Base-by-base conservation (phyloP, 2,329 filamentous ascomycete species). In the Dichotomopilus funicola region DNA sequence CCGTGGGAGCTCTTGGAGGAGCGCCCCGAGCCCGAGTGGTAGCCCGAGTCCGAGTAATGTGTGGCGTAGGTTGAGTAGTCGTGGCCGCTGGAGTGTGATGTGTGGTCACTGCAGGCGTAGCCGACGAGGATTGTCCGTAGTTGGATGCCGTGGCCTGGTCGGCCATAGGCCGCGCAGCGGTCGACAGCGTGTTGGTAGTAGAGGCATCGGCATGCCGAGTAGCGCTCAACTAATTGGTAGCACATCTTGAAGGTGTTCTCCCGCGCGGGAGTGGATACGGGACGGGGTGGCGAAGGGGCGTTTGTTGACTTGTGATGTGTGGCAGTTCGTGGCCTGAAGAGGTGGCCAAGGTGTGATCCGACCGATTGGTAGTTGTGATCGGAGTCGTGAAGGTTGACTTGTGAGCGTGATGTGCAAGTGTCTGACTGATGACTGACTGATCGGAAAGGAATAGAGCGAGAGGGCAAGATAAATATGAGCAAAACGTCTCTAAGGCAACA, bases 101-200 rank as follows among this genome's bases (percentile, higher is more conserved):
- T 65, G 68, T 89, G 87, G 33, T 69, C 70, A 46, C 74, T 70
- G 72, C 91, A 96, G 51, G 86, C 80, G 67, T 94, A 94, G 51
- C 91, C 91, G 31, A 96, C 90, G 19, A 89, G 77, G 51, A 96
- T 87, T 6, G 82, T 88, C 68, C 87, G 86, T 66, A 88, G 85
- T 62, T 89, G 82, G 55, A 91, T 75, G 46, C 66, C 65, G 67
- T 96, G 91, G 47, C 86, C 86, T 49, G 82, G 81, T 57, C 87
- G 84, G 58, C 87, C 88, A 68, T 90, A 89, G 38, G 82, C 78
- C 49, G 83, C 77, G 69, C 91, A 96, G 58, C 88, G 87, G 67
- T 96, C 91, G 64, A 96, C 79, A 48, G 88, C 85, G 70, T 96
- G 91, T 67, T 86, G 80, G 76, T 92, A 89, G 77, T 96, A 95